Evolutionary conservation across 257 asterid genomes (phyloP), one percentile per base, ranked within the genome.

Genomic region (Plantago ovata): DNA sequence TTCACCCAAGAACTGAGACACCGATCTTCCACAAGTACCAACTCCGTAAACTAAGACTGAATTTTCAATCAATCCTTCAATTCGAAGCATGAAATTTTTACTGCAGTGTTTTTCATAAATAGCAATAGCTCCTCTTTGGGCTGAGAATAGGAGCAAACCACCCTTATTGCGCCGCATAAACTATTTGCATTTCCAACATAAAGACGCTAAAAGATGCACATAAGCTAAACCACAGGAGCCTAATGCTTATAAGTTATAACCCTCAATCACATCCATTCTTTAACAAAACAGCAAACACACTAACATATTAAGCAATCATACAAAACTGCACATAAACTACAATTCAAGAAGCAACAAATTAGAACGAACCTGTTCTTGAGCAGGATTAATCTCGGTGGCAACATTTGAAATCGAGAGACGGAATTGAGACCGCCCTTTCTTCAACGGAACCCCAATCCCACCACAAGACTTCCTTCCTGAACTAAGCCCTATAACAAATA

Each of bases 371-470:
- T 84, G 64, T 43, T 72, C 81, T 49, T 76, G 95, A 32, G 81
- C 69, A 73, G 96, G 81, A 74, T 61, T 72, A 51, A 74, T 52
- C 55, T 86, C 89, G 60, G 94, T 83, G 66, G 95, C 86, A 18
- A 87, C 90, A 77, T 76, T 87, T 33, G 96, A 76, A 56, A 85
- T 72, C 3, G 89, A 72, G 47, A 83, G 68, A 56, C 69, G 84
- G n/a, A n/a, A 81, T 32, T 71, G 78, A 39, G 81, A 63, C 46
- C 79, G 73, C 61, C 80, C 77, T 66, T 83, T 79, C 58, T 63
- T 80, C 20, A 73, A 61, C 9, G 85, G 82, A 32, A 80, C 21
- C 48, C 83, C 76, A 48, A 75, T 72, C 48, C 86, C 87, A 52
- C 90, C 82, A 69, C 66, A 72, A 60, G 77, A 77, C 64, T 82